These are phyloP conservation scores for Agapanthus africanus DNA, from an alignment of 106 monocot genomes.

Conservation along the genomic window DNA sequence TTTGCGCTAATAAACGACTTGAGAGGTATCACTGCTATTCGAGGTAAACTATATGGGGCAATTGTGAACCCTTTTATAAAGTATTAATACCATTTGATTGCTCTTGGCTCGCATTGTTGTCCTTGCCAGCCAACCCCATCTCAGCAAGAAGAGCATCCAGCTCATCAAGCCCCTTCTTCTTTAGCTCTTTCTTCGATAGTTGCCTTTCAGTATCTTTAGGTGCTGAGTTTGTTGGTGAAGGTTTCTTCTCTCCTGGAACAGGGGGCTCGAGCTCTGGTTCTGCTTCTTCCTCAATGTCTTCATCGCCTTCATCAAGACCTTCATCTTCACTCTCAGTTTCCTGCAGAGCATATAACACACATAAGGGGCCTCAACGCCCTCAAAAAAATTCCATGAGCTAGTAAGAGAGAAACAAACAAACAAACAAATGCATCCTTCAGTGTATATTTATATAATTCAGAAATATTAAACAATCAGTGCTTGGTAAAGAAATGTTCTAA, in stretches of 20 bases:
- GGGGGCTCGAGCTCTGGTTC: constrained; percentile 26
- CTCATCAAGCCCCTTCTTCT: constrained; percentile 68
- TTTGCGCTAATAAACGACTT: too few relatives aligned
- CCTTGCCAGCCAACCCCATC: constrained; percentile 29
- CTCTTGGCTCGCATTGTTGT: constrained; percentile 11
- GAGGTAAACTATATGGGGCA: too few relatives aligned
- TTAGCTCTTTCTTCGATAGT: constrained; percentile 77
- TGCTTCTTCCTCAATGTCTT: constrained; percentile 24
- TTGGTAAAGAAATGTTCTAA: too few relatives aligned
- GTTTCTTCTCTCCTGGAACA: constrained; percentile 18
- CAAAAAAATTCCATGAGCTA: too few relatives aligned
- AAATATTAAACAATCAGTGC: too few relatives aligned
- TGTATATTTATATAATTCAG: too few relatives aligned
- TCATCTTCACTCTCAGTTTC: constrained; percentile 58
- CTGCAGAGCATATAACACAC: too few relatives aligned
- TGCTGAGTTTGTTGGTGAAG: constrained; percentile 9
- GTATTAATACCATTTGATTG: constrained; percentile 19
- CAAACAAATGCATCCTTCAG: too few relatives aligned
- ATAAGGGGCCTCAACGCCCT: too few relatives aligned
- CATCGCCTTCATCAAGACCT: constrained; percentile 25
- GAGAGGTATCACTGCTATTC: too few relatives aligned
- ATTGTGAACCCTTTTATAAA: too few relatives aligned
- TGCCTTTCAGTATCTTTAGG: constrained; percentile 57
- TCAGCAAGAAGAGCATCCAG: constrained; percentile 54
- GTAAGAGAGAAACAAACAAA: too few relatives aligned